phyloP scores from a whole-genome alignment of 176 grass and related monocot genomes.

The Eragrostis nindensis region DNA sequence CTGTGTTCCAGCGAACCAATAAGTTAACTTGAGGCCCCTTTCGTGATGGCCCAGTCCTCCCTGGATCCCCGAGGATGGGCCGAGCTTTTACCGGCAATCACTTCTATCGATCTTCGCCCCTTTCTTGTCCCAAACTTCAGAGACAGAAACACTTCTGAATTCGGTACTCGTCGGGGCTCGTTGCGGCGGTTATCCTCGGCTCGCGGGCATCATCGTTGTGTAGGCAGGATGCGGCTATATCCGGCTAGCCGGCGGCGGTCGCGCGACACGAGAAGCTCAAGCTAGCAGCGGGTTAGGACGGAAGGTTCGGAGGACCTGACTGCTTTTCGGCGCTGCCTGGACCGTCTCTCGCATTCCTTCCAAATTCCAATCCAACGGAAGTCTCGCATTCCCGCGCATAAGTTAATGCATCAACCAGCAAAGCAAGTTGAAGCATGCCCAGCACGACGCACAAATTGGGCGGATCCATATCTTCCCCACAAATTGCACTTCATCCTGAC shows the following conservation, averaged over 20 bases:
- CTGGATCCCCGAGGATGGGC: too few species aligned
- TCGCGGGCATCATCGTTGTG: background rate
- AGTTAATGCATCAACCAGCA: background rate
- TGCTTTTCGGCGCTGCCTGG: background rate
- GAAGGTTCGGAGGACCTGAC: background rate
- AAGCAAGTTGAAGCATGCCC: background rate
- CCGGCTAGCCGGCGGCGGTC: background rate
- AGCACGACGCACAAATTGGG: background rate
- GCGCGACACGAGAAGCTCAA: constrained; percentile 16
- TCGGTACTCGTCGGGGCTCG: too few species aligned
- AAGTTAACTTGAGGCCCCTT: too few species aligned
- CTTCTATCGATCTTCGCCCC: too few species aligned
- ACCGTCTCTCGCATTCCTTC: background rate
- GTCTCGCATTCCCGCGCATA: background rate
- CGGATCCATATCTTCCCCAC: too few species aligned
- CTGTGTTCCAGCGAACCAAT: too few species aligned
- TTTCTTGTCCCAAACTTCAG: background rate
- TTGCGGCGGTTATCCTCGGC: constrained; percentile 9
- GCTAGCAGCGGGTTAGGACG: background rate
- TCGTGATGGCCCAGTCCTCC: too few species aligned
- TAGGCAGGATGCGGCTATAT: background rate
- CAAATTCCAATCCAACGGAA: background rate
- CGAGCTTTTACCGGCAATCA: too few species aligned
- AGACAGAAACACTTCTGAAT: background rate
- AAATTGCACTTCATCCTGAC: background rate